Conservation (phyloP, 176 grass and related monocot genomes). For the Poa pratensis region DNA sequence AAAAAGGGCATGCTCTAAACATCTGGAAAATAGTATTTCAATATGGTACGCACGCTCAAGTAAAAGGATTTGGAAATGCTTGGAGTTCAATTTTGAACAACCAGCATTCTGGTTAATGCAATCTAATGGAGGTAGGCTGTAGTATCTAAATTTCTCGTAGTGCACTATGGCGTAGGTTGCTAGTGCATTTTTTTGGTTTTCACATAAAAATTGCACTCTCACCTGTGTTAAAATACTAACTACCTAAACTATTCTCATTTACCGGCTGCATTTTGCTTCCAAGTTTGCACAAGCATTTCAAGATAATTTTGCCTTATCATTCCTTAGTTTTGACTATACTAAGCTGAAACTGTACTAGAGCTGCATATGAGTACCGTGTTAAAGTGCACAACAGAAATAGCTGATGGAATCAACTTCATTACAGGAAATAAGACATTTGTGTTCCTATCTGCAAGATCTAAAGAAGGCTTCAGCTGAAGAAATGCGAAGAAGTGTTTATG, state of each 20-base stretch:
- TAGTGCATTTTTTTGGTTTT: background rate
- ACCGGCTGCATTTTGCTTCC: slow-evolving; percentile 5
- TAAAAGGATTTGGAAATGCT: slow-evolving; percentile 8
- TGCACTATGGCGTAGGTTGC: slow-evolving; percentile 1
- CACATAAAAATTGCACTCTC: background rate
- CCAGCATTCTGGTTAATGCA: background rate
- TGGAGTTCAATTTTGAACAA: slow-evolving; percentile 21
- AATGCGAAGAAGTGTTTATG: slow-evolving; percentile 97
- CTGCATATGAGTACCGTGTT: background rate
- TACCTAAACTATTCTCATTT: slow-evolving; percentile 11
- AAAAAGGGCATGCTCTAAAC: background rate
- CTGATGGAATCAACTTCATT: slow-evolving; percentile 49
- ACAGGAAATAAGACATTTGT: slow-evolving; percentile 91
- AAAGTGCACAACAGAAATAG: slow-evolving; percentile 28
- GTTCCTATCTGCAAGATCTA: slow-evolving; percentile 94
- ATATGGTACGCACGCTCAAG: background rate
- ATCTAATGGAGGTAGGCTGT: background rate
- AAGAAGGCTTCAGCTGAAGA: slow-evolving; percentile 99
- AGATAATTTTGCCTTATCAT: background rate
- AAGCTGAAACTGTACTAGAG: slow-evolving; percentile 22
- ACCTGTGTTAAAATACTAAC: slow-evolving; percentile 2
- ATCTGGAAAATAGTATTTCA: background rate
- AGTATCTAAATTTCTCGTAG: background rate
- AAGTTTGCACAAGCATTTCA: slow-evolving; percentile 17
- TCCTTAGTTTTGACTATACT: background rate